Evolutionary conservation across 805 yeast species (phyloP).

Genomic region (Hanseniaspora hatyaiensis): DNA sequence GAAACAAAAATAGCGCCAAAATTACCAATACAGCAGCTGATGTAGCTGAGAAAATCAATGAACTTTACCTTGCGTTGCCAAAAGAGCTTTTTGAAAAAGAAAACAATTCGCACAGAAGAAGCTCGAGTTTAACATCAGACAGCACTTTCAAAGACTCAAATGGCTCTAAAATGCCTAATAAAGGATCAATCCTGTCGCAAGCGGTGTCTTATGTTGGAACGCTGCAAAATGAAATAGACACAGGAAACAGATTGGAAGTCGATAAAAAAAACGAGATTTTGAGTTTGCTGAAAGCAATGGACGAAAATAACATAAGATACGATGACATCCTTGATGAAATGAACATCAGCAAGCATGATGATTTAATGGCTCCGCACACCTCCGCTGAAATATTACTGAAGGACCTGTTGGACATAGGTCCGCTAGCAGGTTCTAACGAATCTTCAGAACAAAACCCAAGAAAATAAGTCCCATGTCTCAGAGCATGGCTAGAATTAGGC

Average conservation of each 20-base stretch:
- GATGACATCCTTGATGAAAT: neutral
- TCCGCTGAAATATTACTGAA: constrained; percentile 10
- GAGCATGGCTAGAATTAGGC: no score
- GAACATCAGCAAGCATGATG: neutral
- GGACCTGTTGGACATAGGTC: constrained; percentile 13
- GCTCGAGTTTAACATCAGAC: neutral
- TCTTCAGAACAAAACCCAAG: neutral
- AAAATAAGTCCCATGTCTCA: neutral
- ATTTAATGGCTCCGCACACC: neutral
- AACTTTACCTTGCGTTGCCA: constrained; percentile 37
- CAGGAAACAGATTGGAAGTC: constrained; percentile 65
- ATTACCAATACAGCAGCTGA: constrained; percentile 41
- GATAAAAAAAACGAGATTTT: constrained; percentile 30
- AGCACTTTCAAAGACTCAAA: constrained; percentile 23
- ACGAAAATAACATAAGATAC: neutral
- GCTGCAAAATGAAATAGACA: constrained; percentile 63
- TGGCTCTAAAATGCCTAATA: constrained; percentile 46
- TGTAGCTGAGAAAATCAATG: constrained; percentile 48
- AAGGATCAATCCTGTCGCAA: constrained; percentile 68
- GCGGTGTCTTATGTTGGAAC: constrained; percentile 60
- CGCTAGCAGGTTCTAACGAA: neutral
- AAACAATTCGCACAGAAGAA: constrained; percentile 5
- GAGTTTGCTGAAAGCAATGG: neutral
- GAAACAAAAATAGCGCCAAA: constrained; percentile 5
- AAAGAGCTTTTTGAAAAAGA: constrained; percentile 33